A percentile compares a stretch with the other conserved stretches of the same genome.
phyloP scores from a whole-genome alignment of 352 stramenopile genomes.

The Thalassiosira oceanica region DNA sequence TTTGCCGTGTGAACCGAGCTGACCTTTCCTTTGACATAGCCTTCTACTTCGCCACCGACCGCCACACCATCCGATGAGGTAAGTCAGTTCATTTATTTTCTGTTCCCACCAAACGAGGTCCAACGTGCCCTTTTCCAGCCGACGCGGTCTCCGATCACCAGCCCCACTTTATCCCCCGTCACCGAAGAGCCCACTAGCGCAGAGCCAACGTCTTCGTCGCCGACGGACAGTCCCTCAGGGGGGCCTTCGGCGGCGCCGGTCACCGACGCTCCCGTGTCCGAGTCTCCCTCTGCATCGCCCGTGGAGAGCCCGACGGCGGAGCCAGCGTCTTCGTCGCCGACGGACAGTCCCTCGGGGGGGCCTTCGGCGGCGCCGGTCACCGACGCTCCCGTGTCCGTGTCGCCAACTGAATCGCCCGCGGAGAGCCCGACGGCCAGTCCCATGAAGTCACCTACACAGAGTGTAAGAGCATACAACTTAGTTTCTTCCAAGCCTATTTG shows the following conservation, averaged over 20 bases:
- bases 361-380: neutral
- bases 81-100: too few species aligned
- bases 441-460: too few species aligned
- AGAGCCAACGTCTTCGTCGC: neutral
- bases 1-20: neutral
- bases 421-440: too few species aligned
- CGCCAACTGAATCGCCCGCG: too few species aligned
- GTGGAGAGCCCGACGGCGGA: too few species aligned
- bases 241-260: constrained; percentile 2
- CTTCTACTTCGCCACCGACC: too few species aligned
- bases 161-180: constrained; percentile 8
- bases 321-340: neutral
- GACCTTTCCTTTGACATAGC: too few species aligned
- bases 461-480: neutral
- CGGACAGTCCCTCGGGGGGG: neutral
- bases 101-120: too few species aligned
- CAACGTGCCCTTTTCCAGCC: too few species aligned
- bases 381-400: neutral
- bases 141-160: neutral
- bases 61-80: too few species aligned
- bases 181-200: constrained; percentile 5
- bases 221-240: constrained; percentile 5
- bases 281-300: neutral
- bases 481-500: neutral
- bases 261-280: neutral